These are phyloP conservation scores for Amanita fuliginea DNA, from an alignment of 768 basidiomycete genomes.

Conservation along the genomic window DNA sequence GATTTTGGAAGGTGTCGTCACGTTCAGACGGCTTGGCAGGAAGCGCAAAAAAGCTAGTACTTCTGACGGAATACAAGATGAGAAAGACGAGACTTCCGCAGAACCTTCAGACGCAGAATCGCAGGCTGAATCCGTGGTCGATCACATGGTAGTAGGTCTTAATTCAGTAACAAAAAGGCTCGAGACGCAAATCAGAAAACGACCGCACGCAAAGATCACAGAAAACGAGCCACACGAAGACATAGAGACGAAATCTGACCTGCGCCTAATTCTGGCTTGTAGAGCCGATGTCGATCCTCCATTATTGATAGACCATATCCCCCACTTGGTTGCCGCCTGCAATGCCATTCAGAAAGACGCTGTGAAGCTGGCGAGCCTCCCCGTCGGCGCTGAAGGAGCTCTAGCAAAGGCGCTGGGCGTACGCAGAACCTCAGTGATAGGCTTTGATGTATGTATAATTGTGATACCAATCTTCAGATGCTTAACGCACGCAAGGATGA, in stretches of 20 bases:
- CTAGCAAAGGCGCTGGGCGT: conserved; percentile 57
- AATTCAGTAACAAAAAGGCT: conserved; percentile 70
- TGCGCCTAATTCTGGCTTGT: conserved; percentile 56
- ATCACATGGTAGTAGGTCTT: conserved; percentile 55
- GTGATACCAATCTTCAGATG: conserved; percentile 3
- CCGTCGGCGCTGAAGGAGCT: conserved; percentile 50
- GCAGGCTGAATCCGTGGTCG: conserved; percentile 26
- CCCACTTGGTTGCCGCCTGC: conserved; percentile 64
- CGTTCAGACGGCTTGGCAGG: conserved; percentile 18
- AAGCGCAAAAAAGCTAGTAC: conserved; percentile 26
- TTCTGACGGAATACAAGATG: conserved; percentile 11
- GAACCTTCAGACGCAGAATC: conserved; percentile 2
- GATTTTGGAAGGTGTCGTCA: conserved; percentile 35
- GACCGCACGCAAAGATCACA: conserved; percentile 18
- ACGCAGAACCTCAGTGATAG: conserved; percentile 54
- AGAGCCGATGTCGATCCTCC: conserved; percentile 66
- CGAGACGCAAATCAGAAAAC: conserved; percentile 39
- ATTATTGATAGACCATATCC: conserved; percentile 62
- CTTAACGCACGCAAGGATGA: conserved; percentile 21
- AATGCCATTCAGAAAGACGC: conserved; percentile 36
- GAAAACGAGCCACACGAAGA: conserved; percentile 6
- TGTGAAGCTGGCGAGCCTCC: conserved; percentile 53
- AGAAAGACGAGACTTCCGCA: neutral
- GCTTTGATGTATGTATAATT: conserved; percentile 40
- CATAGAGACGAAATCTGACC: conserved; percentile 10